These are phyloP conservation scores for Hemisphaericaspora nanyangensis DNA, from an alignment of 805 yeast species.

Conservation along the genomic window DNA sequence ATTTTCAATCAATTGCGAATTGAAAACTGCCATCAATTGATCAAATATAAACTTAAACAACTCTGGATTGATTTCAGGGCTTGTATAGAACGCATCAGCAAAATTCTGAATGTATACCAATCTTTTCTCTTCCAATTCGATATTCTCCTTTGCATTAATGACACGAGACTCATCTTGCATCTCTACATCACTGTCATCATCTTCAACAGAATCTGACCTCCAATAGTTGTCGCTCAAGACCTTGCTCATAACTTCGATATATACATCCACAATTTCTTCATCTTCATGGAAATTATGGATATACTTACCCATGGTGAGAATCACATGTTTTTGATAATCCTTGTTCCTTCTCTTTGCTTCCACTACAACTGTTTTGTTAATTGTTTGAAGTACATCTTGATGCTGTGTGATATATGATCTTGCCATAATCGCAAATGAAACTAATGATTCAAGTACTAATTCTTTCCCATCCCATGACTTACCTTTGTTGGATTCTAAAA, in stretches of 20 bases:
- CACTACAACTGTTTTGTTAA: conserved; percentile 43
- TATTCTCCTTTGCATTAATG: conserved; percentile 38
- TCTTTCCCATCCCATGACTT: conserved; percentile 91
- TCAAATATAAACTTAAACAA: conserved; percentile 26
- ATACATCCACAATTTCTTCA: conserved; percentile 33
- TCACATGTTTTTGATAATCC: conserved; percentile 55
- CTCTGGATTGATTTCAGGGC: conserved; percentile 9
- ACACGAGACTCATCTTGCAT: conserved; percentile 16
- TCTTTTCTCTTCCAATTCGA: conserved; percentile 48
- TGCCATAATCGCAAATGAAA: conserved; percentile 50
- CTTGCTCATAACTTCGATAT: conserved; percentile 30
- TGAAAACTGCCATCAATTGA: conserved; percentile 18
- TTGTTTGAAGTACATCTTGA: conserved; percentile 26
- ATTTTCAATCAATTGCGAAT: conserved; percentile 25
- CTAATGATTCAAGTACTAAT: conserved; percentile 63
- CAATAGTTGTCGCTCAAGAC: conserved; percentile 38
- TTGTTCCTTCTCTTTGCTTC: conserved; percentile 70
- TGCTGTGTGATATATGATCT: conserved; percentile 23
- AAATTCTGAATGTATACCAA: conserved; percentile 34
- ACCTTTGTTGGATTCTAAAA: conserved; percentile 64
- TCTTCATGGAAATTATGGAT: conserved; percentile 29
- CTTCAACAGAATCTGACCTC: conserved; percentile 33
- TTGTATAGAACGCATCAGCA: conserved; percentile 23
- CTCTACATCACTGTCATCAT: conserved; percentile 21
- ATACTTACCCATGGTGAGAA: conserved; percentile 52